These are phyloP conservation scores for Mortierella sp. DNA, from an alignment of 371 early-diverging fungal species.

Conservation along the genomic window DNA sequence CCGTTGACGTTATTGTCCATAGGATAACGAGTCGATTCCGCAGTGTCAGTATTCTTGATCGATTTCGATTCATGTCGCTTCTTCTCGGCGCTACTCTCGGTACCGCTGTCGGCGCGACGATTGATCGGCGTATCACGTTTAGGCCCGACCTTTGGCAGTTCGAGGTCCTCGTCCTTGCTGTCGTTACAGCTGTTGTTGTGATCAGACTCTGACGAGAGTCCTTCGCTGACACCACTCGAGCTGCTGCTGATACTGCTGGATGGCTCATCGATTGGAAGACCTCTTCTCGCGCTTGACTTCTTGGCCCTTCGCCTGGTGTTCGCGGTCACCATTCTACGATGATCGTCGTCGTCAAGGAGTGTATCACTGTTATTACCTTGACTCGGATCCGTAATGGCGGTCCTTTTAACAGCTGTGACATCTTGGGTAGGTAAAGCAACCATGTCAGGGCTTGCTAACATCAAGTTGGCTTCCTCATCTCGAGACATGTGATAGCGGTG, in stretches of 20 bases:
- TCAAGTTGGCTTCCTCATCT: not conserved
- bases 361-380: not conserved
- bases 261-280: conserved; percentile 44
- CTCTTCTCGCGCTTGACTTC: not conserved
- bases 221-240: conserved; percentile 11
- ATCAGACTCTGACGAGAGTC: conserved; percentile 39
- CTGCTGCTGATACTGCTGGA: conserved; percentile 20
- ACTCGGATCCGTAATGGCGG: conserved; percentile 1
- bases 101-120: not conserved
- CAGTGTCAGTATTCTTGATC: not conserved
- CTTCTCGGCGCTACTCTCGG: not conserved
- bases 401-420: not conserved
- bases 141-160: not conserved
- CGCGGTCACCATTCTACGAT: not conserved
- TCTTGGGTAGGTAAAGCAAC: not conserved
- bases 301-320: conserved; percentile 9
- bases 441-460: conserved; percentile 2
- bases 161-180: not conserved
- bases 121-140: not conserved
- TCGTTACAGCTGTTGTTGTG: conserved; percentile 18
- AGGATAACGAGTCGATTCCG: not conserved
- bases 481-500: too few species aligned
- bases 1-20: not conserved
- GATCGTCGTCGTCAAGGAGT: conserved; percentile 7
- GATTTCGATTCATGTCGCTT: not conserved